Evolutionary conservation across 345 rosid genomes (phyloP).

Genomic region (Gossypium bickii): DNA sequence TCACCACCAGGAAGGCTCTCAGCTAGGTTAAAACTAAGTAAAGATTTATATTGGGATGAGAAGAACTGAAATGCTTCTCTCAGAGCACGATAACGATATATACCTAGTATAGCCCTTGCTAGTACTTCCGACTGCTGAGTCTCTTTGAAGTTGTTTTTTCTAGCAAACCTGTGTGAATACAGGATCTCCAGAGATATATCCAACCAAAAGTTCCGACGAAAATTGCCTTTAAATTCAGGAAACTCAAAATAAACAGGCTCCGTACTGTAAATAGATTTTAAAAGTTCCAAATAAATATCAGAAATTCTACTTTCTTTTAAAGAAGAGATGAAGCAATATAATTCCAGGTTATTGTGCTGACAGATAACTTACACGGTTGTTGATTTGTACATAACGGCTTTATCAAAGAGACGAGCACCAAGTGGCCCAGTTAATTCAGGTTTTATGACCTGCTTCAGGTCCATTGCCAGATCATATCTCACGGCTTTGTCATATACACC

Average conservation of each 20-base stretch:
- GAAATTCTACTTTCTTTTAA: neutral
- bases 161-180: constrained; percentile 60
- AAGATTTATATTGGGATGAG: constrained; percentile 73
- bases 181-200: constrained; percentile 79
- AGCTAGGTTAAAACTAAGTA: constrained; percentile 79
- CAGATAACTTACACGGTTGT: constrained; percentile 52
- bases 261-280: constrained; percentile 33
- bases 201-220: constrained; percentile 91
- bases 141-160: constrained; percentile 58
- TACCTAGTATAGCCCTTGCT: constrained; percentile 71
- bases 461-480: constrained; percentile 71
- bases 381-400: constrained; percentile 94
- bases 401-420: constrained; percentile 96
- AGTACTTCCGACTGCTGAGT: constrained; percentile 64
- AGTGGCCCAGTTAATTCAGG: constrained; percentile 91
- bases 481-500: constrained; percentile 68
- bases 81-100: constrained; percentile 67
- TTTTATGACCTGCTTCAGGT: constrained; percentile 78
- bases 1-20: constrained; percentile 95
- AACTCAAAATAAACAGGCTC: constrained; percentile 87
- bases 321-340: constrained; percentile 13
- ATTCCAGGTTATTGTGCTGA: constrained; percentile 12
- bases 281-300: constrained; percentile 12
- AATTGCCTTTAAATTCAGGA: constrained; percentile 89
- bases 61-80: constrained; percentile 74